Base-by-base conservation (phyloP, 768 basidiomycete species). In the Fistulinella prunicolor region DNA sequence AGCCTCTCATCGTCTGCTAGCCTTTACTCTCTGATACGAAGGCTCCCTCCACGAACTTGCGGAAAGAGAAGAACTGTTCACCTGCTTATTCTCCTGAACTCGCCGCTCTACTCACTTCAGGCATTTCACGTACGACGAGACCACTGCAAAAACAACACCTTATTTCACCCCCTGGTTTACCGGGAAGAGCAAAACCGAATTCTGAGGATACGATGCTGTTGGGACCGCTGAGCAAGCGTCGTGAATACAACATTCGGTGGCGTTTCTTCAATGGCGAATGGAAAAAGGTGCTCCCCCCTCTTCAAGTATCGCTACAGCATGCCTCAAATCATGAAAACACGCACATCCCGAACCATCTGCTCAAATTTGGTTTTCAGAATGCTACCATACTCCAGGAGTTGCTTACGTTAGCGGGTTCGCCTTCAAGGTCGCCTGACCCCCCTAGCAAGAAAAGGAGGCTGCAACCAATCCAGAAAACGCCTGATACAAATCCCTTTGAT, bases 161-260 rank as follows among this genome's bases (percentile, higher is more conserved):
- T 32, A 44, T 50, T 8, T 63, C 58, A 9, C 88, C 88, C 1
- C 78, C 81, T 2, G 73, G 61, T 5, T 67, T 89, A 20, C 83
- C 85, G 2, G 55, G 62, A n/a, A 78, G 79, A 19, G 81, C 81
- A 24, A 66, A 83, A 51, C 76, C 79, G 17, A 52, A 63, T 3
- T 83, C 85, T 9, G 71, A 78, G 47, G 83, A 86, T 44, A 81
- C 82, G 2, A 62, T 62, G 23, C 55, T 85, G 4, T 67, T 86
- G 28, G 88, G 87, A 3, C 78, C 74, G 9, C 70, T 89, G 36
- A 86, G 85, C 71, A 86, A 80, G 60, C 80, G 89, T 29, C 78
- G 88, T 37, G 79, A 89, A 62, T 73, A 81, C 41, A 92, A 93
- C 65, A 73, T 82, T 38, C 80, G 81, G 19, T 80, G 84, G 81